Conservation (phyloP, 305 asterid genomes). For the Coffea humblotiana region DNA sequence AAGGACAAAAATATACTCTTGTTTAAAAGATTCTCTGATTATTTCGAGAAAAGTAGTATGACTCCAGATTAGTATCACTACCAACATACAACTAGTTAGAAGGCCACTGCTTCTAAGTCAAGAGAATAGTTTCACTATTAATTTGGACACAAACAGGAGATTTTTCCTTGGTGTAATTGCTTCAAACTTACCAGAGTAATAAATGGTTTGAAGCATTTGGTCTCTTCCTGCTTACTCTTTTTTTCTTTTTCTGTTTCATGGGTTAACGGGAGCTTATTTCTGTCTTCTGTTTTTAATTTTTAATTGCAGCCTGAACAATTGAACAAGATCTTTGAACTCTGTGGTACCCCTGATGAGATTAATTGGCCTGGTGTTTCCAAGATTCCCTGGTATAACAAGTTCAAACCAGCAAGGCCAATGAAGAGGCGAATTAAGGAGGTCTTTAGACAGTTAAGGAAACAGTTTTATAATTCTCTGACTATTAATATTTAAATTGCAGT, state of each 20-base stretch:
- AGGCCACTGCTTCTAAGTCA: background rate
- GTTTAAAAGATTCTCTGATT: too few species aligned
- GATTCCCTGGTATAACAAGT: conserved; percentile 91
- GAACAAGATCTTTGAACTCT: conserved; percentile 88
- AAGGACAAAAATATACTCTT: too few species aligned
- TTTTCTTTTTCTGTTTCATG: conserved; percentile 5
- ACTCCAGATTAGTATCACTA: too few species aligned
- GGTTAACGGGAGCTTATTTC: conserved; percentile 1
- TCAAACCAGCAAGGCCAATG: conserved; percentile 83
- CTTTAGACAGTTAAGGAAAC: conserved; percentile 76
- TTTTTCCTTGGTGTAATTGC: background rate
- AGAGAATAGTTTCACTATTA: background rate
- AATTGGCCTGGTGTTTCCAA: conserved; percentile 99
- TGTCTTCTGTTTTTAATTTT: background rate
- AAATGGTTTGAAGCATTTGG: background rate
- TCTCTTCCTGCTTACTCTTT: conserved; percentile 3
- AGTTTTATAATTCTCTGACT: conserved; percentile 6
- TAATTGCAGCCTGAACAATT: conserved; percentile 83
- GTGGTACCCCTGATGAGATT: conserved; percentile 95
- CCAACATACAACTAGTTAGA: background rate
- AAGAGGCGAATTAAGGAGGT: conserved; percentile 83
- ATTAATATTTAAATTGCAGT: background rate
- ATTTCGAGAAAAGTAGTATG: too few species aligned
- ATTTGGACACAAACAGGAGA: background rate
- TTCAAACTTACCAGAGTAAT: background rate